Base-by-base conservation (phyloP, 2,329 filamentous ascomycete species). In the Ceratocystis lukuohia region DNA sequence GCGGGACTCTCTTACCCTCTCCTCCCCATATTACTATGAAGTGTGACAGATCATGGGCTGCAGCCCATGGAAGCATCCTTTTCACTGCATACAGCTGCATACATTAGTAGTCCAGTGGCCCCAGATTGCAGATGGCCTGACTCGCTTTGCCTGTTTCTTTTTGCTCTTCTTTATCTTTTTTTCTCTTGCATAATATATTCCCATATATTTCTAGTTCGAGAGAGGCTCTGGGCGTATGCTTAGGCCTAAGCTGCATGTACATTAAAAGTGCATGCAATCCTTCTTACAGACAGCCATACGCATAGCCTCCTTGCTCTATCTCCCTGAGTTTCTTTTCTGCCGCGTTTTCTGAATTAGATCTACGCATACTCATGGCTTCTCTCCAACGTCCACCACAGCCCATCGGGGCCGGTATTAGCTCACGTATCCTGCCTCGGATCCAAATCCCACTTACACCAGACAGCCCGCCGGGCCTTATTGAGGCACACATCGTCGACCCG, bases 401-500 rank as follows among this genome's bases (percentile, higher is more conserved):
- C n/a, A 59, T 59, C 28, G 56, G 28, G 5, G 56, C 3, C 17
- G 28, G 56, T 8, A n/a, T 30, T 12, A 30, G 28, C 25, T 37
- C 30, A 59, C 12, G n/a, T 37, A 30, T 59, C 15, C 28, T 59
- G 25, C 28, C 56, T 30, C 56, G 56, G 17, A 85, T 87, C 72
- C 72, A 79, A 61, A 86, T 87, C 68, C 83, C 84, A 1, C 75
- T 85, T 64, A 84, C 81, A 22, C 74, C 83, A 1, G 81, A 80
- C 37, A 86, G 83, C 69, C 83, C 84, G 1, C 78, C 84, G 0
- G 84, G 84, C 15, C 76, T 87, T 41, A 76, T 86, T 56, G 82
- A 87, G 74, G 84, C 84, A 22, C 75, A 84, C 69, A 83, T 80
- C 1, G 77, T 86, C 67, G 92, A 96, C 74, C 90, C 92, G 28